Percentiles rank a stretch among this genome's conserved stretches.
Conservation (phyloP, 192 early-diverging fungal genomes). For the Coemansia sp. region DNA sequence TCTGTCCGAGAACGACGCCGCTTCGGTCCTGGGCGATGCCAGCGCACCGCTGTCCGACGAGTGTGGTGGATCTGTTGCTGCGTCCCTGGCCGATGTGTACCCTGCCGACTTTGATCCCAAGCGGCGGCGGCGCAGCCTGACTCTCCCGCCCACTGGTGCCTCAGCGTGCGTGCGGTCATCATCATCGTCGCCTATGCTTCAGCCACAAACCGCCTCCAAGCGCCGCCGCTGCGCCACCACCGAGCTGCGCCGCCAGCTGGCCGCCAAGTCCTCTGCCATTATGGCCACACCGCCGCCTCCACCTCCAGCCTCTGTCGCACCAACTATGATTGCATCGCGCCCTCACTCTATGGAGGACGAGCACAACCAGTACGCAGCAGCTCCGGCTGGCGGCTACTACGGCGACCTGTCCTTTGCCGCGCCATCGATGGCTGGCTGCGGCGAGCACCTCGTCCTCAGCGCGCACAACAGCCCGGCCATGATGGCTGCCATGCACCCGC, state of each 20-base stretch:
- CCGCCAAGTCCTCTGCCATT: conserved; percentile 35
- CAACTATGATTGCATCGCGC: conserved; percentile 15
- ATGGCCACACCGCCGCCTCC: conserved; percentile 25
- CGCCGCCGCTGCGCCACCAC: conserved; percentile 49
- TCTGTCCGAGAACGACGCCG: conserved; percentile 26
- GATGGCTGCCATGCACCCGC: conserved; percentile 12
- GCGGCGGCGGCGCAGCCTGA: conserved; percentile 48
- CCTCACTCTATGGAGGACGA: conserved; percentile 18
- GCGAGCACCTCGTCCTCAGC: conserved; percentile 4
- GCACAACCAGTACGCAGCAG: conserved; percentile 7
- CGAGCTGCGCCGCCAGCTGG: conserved; percentile 55
- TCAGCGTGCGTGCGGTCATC: conserved; percentile 19
- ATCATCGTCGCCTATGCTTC: conserved; percentile 46
- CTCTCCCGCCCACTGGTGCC: conserved; percentile 22
- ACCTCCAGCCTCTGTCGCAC: background rate
- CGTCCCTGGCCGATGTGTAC: background rate
- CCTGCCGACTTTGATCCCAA: conserved; percentile 37
- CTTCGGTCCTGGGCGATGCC: conserved; percentile 13
- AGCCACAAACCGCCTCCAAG: conserved; percentile 32
- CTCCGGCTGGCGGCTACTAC: conserved; percentile 21
- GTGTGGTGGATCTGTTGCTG: background rate
- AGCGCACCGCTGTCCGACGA: conserved; percentile 32
- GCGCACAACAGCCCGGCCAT: conserved; percentile 10
- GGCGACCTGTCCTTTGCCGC: conserved; percentile 22
- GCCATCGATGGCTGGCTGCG: conserved; percentile 6